These are phyloP conservation scores for Eragrostis nindensis DNA, from an alignment of 176 grass and related monocot species.

Conservation along the genomic window DNA sequence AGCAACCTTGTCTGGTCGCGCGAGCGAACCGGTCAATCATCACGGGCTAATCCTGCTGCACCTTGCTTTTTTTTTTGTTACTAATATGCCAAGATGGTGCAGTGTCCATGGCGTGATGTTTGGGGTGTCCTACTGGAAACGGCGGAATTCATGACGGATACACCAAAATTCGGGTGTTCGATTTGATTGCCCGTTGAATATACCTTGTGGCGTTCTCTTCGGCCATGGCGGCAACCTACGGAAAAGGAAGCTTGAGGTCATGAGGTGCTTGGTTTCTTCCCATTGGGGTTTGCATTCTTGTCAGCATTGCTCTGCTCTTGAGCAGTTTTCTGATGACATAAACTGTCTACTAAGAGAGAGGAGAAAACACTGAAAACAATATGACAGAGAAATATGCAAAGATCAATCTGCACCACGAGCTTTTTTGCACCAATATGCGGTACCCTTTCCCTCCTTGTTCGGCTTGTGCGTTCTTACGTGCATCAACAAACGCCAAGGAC, in stretches of 20 bases:
- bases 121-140: too few relatives aligned
- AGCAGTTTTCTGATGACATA: slow-evolving; percentile 1
- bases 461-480: slow-evolving; percentile 10
- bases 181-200: too few relatives aligned
- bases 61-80: neutral
- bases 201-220: too few relatives aligned
- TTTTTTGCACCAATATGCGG: slow-evolving; percentile 23
- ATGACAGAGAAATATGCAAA: neutral
- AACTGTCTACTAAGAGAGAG: neutral
- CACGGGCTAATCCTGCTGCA: neutral
- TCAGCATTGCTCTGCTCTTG: neutral
- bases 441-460: slow-evolving; percentile 15
- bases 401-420: slow-evolving; percentile 5
- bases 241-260: neutral
- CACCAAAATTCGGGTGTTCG: too few relatives aligned
- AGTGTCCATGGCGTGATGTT: neutral
- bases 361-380: neutral
- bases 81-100: neutral
- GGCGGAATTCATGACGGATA: too few relatives aligned
- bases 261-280: neutral
- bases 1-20: slow-evolving; percentile 7
- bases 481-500: slow-evolving; percentile 7
- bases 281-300: neutral
- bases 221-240: neutral
- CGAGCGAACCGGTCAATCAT: neutral